These are phyloP conservation scores for Phytophthora hybrid DNA, from an alignment of 352 stramenopile genomes.

Conservation along the genomic window DNA sequence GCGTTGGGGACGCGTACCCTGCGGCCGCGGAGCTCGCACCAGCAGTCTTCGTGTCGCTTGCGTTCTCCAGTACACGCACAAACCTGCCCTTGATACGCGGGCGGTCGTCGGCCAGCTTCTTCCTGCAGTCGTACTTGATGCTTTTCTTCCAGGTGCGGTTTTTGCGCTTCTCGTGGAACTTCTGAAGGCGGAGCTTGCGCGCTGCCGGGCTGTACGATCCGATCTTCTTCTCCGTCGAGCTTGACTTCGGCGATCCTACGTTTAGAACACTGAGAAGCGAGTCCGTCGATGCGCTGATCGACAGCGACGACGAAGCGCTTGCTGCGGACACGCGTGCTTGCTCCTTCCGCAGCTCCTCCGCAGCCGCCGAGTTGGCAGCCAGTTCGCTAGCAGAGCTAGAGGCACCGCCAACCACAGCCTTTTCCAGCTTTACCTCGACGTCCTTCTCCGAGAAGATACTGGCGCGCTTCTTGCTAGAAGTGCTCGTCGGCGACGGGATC, in stretches of 20 bases:
- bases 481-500: slow-evolving; percentile 79
- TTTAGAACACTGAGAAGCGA: slow-evolving; percentile 58
- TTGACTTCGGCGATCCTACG: slow-evolving; percentile 37
- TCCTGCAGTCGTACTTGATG: slow-evolving; percentile 99
- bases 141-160: slow-evolving; percentile 98
- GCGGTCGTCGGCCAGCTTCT: slow-evolving; percentile 97
- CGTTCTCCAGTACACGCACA: slow-evolving; percentile 84
- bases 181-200: slow-evolving; percentile 93
- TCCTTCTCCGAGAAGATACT: slow-evolving; percentile 55
- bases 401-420: neutral
- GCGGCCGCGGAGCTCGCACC: slow-evolving; percentile 8
- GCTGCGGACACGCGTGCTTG: slow-evolving; percentile 32
- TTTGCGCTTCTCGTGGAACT: slow-evolving; percentile 97
- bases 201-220: slow-evolving; percentile 96
- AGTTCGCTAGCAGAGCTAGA: slow-evolving; percentile 38
- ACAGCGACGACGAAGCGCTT: slow-evolving; percentile 35
- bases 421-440: slow-evolving; percentile 16
- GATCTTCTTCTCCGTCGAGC: slow-evolving; percentile 76
- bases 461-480: slow-evolving; percentile 59
- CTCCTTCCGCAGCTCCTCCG: slow-evolving; percentile 53
- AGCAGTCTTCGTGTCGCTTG: slow-evolving; percentile 51
- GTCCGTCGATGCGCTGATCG: slow-evolving; percentile 42
- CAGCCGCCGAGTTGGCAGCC: slow-evolving; percentile 29
- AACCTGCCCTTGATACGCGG: slow-evolving; percentile 95
- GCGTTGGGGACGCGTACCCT: slow-evolving; percentile 46